A percentile compares a stretch with the other conserved stretches of the same genome.
These are phyloP conservation scores for Kappamyces sp. DNA, from an alignment of 192 early-diverging fungal species.

Conservation along the genomic window DNA sequence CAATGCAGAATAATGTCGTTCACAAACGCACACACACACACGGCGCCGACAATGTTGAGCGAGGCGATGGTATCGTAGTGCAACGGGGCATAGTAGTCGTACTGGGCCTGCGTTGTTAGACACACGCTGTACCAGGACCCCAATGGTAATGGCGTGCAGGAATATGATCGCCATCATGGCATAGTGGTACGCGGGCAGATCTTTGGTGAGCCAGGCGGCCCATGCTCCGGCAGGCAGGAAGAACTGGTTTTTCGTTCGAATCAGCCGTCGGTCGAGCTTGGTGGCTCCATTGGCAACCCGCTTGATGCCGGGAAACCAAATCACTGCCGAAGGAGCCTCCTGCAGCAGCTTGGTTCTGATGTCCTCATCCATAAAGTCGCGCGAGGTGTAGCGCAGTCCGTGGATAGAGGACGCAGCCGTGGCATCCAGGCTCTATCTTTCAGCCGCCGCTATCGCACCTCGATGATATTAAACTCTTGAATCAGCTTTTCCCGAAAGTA, in stretches of 20 bases:
- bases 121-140: too few species aligned
- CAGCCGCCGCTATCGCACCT: neutral
- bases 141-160: too few species aligned
- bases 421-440: slow-evolving; percentile 4
- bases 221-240: slow-evolving; percentile 9
- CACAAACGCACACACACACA: neutral
- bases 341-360: slow-evolving; percentile 1
- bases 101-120: too few species aligned
- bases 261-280: neutral
- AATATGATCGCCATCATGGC: too few species aligned
- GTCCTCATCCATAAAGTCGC: slow-evolving; percentile 8
- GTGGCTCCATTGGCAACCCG: neutral
- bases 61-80: too few species aligned
- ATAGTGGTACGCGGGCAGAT: too few species aligned
- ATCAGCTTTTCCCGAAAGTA: slow-evolving; percentile 6
- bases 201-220: slow-evolving; percentile 3
- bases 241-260: neutral
- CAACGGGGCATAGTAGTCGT: too few species aligned
- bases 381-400: slow-evolving; percentile 7
- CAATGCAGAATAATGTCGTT: slow-evolving; percentile 4
- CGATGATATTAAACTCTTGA: slow-evolving; percentile 16
- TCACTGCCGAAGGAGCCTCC: slow-evolving; percentile 3
- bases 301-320: slow-evolving; percentile 10
- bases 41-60: too few species aligned
- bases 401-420: neutral